Evolutionary conservation across 1,284 basidiomycete genomes (phyloP).

Genomic region (Boletellus sp.): DNA sequence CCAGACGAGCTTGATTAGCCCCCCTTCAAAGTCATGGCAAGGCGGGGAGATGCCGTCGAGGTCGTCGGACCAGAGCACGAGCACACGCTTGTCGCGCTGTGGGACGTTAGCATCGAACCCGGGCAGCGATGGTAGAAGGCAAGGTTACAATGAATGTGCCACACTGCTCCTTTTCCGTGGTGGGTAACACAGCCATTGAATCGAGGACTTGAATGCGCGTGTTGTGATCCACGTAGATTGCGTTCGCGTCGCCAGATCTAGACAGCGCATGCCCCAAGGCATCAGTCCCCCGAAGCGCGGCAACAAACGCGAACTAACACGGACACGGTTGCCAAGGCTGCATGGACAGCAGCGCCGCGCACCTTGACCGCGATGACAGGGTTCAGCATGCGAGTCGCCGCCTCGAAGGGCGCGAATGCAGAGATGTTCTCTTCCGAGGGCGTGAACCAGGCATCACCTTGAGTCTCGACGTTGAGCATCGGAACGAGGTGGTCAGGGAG

Average conservation of each 20-base stretch:
- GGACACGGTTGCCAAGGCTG: conserved; percentile 61
- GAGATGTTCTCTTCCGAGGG: conserved; percentile 45
- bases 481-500: not conserved
- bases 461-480: conserved; percentile 31
- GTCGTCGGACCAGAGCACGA: conserved; percentile 76
- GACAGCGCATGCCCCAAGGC: not conserved
- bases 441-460: conserved; percentile 57
- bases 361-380: conserved; percentile 82
- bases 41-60: conserved; percentile 69
- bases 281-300: not conserved
- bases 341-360: conserved; percentile 74
- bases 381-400: conserved; percentile 69
- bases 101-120: not conserved
- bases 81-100: conserved; percentile 70
- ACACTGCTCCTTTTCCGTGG: conserved; percentile 79
- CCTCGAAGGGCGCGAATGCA: conserved; percentile 60
- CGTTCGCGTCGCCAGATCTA: conserved; percentile 44
- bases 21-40: conserved; percentile 67
- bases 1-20: conserved; percentile 82
- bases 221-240: conserved; percentile 64
- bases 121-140: not conserved
- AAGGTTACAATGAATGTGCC: conserved; percentile 73
- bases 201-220: conserved; percentile 72
- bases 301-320: conserved; percentile 44
- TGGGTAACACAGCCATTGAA: conserved; percentile 63